Evolutionary conservation across 164 flowering plant species (phyloP), one percentile per base, ranked within the genome.

Genomic region (Aristolochia fimbriata): DNA sequence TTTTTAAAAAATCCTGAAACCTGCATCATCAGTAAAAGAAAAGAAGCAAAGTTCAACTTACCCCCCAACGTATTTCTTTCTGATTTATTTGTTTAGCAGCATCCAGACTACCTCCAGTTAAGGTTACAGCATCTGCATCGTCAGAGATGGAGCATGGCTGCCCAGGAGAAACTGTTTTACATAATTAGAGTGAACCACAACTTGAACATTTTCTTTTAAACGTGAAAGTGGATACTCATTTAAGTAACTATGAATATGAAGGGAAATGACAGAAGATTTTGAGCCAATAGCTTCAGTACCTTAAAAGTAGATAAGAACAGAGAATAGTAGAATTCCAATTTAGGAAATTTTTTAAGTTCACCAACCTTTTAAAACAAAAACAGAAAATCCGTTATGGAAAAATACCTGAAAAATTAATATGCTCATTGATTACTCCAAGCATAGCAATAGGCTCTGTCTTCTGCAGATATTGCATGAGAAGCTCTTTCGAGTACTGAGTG

Each of bases 11-110:
- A 31, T 3, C 37, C 3, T 3, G 7, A 3, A 7, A 31, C 37
- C 37, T 31, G 7, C 7, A 7, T 7, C 3, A 31, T 31, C 43
- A 37, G 43, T 37, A 37, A 37, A 7, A 37, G 43, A 37, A 37
- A 3, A 3, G 43, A 6, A 27, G 12, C 12, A 59, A 41, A 16
- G 12, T 31, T 51, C 52, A 52, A 76, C 96, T 77, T 71, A 90
- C 96, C 80, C 99, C 99, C 99, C 99, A 94, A 65, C 70, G 99
- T 64, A 94, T 70, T 81, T 94, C 99, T 70, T 83, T 91, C 78
- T 82, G 86, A 70, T 88, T 94, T 70, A 87, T 81, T 68, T 77
- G 76, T 74, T 80, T 84, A 59, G 86, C 83, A 64, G 80, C 69
- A 68, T 90, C 99, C 68, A 82, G 93, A 70, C 75, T 80, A 70